Evolutionary conservation across 2,329 filamentous ascomycete genomes (phyloP), one percentile per base, ranked within the genome.

Genomic region (Paramyrothecium roridum): DNA sequence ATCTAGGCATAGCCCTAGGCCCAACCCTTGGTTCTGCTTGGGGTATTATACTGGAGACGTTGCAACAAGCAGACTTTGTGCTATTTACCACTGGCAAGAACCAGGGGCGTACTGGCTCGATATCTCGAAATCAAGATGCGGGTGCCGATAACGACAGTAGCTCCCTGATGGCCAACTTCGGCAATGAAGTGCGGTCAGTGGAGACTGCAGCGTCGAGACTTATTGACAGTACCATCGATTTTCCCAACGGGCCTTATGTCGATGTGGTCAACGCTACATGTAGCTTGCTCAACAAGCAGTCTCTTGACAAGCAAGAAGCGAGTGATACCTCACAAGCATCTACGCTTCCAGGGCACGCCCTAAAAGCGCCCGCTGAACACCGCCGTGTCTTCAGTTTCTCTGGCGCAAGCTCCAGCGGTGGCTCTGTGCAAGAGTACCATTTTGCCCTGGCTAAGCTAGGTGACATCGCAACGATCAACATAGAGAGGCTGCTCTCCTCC

Each of bases 41-140:
- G 90, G 87, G 86, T 2, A 98, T 99, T 56, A 80, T 99, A 17
- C 81, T 99, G 1, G 93, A 96, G 65, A 96, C 93, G 0, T 76
- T 99, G 8, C 92, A 97, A 65, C 91, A 97, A 70, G 93, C 93
- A 3, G 95, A 98, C 64, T 86, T 96, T 59, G 87, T 98, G 3
- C 80, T 97, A 23, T 89, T 87, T 54, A 81, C 84, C 12, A 84
- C 80, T 16, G 80, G 80, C 12, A 85, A 84, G 61, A 68, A 77
- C 4, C 75, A 81, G 0, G 81, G 80, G 0, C 77, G 79, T 53
- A 80, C 80, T 2, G 75, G 80, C 7, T 74, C 81, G 1, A 73
- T 77, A 7, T 73, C 71, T 13, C 76, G 77, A 56, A 74, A 70
- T 1, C 65, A 74, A 23, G 83, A 82, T 59, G 70, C 73, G 47